These are phyloP conservation scores for Alternaria sp. DNA, from an alignment of 2,329 filamentous ascomycete species.

Conservation along the genomic window DNA sequence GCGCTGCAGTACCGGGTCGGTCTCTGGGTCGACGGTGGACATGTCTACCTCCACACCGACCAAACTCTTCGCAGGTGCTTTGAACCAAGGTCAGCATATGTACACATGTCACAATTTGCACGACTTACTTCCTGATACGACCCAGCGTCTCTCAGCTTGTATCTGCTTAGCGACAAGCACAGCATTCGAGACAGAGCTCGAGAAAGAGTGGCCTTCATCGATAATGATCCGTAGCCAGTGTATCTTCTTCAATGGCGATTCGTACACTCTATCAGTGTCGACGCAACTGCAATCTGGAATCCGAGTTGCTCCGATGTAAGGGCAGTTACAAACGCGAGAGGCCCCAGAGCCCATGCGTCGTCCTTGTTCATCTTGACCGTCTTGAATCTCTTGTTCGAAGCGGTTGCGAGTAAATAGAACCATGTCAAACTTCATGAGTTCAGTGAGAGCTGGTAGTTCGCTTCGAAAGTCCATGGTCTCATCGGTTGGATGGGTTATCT, in stretches of 20 bases:
- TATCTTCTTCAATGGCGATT: conserved; percentile 70
- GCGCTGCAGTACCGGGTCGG: conserved; percentile 31
- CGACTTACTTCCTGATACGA: conserved; percentile 74
- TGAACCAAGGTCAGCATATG: background rate
- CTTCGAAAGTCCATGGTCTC: conserved; percentile 46
- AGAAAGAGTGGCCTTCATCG: conserved; percentile 88
- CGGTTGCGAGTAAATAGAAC: conserved; percentile 76
- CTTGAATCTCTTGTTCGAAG: conserved; percentile 71
- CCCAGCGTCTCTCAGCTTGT: conserved; percentile 76
- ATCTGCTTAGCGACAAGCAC: conserved; percentile 62
- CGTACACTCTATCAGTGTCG: conserved; percentile 51
- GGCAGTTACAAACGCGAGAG: conserved; percentile 38
- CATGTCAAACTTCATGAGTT: conserved; percentile 73
- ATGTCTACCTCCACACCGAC: conserved; percentile 74
- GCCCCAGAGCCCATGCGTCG: conserved; percentile 40
- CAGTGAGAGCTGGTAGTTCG: conserved; percentile 62
- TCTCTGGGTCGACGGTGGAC: conserved; percentile 37
- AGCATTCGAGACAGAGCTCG: conserved; percentile 68
- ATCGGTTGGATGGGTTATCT: conserved; percentile 7
- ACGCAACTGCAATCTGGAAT: conserved; percentile 55
- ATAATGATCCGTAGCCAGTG: conserved; percentile 90
- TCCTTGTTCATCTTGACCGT: conserved; percentile 56
- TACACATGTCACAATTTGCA: background rate
- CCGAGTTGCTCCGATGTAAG: conserved; percentile 54
- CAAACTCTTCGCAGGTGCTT: conserved; percentile 77